phyloP scores from a whole-genome alignment of 176 grass and related monocot genomes.

The Oryza glaberrima region DNA sequence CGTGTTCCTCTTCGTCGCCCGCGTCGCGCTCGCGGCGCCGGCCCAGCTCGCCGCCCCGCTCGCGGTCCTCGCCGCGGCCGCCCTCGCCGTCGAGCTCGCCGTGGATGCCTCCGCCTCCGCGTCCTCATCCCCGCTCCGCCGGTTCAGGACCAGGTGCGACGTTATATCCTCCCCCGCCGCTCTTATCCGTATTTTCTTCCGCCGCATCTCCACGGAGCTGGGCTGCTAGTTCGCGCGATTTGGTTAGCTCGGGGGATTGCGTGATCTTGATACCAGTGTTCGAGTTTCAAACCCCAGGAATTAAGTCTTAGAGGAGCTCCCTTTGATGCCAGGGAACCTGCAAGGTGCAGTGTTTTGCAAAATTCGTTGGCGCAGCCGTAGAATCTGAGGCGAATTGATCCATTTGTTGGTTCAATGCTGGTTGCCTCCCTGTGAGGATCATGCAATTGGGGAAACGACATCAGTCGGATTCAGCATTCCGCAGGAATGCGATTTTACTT shows the following conservation, averaged over 20 bases:
- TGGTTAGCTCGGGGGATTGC: neutral
- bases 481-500: neutral
- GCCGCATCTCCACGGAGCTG: neutral
- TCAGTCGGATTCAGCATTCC: neutral
- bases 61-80: constrained; percentile 48
- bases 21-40: constrained; percentile 68
- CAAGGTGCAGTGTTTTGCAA: neutral
- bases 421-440: neutral
- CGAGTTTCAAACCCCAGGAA: neutral
- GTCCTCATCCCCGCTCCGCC: constrained; percentile 23
- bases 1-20: constrained; percentile 79
- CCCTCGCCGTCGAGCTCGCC: constrained; percentile 70
- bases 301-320: neutral
- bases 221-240: neutral
- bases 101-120: constrained; percentile 46
- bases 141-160: constrained; percentile 71
- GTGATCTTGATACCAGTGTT: neutral
- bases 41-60: constrained; percentile 55
- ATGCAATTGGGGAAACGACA: neutral
- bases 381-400: neutral
- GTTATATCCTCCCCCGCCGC: too few relatives aligned
- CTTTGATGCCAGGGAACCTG: neutral
- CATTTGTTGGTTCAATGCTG: neutral
- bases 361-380: neutral
- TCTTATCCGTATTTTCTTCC: too few relatives aligned